Evolutionary conservation across 371 early-diverging fungal genomes (phyloP).

Genomic region (Mucor mucedo): DNA sequence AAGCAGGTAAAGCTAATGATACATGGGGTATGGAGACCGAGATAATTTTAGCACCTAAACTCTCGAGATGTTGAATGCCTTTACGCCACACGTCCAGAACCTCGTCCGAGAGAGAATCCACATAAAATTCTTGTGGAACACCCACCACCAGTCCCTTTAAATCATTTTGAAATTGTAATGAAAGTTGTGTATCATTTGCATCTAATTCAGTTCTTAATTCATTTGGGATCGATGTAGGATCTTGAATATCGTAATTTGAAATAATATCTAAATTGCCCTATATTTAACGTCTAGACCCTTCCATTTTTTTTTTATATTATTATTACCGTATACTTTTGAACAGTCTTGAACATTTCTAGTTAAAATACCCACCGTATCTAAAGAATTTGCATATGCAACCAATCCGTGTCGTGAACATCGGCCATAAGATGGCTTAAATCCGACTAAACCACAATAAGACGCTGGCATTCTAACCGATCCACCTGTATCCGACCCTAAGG

Average conservation of each 20-base stretch:
- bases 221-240: conserved; percentile 62
- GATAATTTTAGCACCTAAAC: conserved; percentile 71
- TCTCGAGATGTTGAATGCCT: conserved; percentile 60
- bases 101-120: conserved; percentile 66
- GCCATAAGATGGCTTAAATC: conserved; percentile 94
- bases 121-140: conserved; percentile 80
- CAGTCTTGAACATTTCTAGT: conserved; percentile 63
- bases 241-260: conserved; percentile 60
- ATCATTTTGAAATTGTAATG: conserved; percentile 32
- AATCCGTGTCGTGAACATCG: conserved; percentile 87
- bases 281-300: background rate
- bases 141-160: conserved; percentile 72
- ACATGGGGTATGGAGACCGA: conserved; percentile 78
- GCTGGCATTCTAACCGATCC: conserved; percentile 94
- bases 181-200: conserved; percentile 30
- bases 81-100: conserved; percentile 65
- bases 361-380: conserved; percentile 90
- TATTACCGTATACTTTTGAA: conserved; percentile 57
- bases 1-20: conserved; percentile 77
- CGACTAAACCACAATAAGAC: conserved; percentile 91
- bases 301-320: background rate
- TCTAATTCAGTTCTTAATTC: conserved; percentile 31
- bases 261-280: conserved; percentile 50
- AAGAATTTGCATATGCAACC: conserved; percentile 85
- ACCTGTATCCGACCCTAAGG: conserved; percentile 94